Percentiles rank a stretch among this genome's conserved stretches.
phyloP scores from a whole-genome alignment of 331 rosid species.

The Quercus tomentella region DNA sequence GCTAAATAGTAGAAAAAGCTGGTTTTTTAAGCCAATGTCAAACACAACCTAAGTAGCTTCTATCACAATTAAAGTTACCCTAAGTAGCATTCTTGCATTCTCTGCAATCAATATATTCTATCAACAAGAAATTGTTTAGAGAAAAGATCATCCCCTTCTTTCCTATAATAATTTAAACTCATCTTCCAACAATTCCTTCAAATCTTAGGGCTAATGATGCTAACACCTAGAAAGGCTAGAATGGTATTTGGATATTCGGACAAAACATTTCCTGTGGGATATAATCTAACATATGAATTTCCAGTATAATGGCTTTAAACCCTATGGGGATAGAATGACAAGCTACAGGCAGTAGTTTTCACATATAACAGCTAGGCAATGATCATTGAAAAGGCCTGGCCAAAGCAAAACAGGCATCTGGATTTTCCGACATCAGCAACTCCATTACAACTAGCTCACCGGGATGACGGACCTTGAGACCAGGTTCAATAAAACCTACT shows the following conservation, averaged over 20 bases:
- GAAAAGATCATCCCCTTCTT: neutral
- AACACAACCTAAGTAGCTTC: neutral
- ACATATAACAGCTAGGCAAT: neutral
- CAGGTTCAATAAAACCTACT: slow-evolving; percentile 73
- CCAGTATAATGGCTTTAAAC: slow-evolving; percentile 6
- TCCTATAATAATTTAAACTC: too few species aligned
- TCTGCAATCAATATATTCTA: neutral
- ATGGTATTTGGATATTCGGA: slow-evolving; percentile 1
- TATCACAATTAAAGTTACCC: neutral
- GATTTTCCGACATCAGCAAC: slow-evolving; percentile 73
- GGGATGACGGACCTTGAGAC: slow-evolving; percentile 60
- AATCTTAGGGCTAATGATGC: neutral
- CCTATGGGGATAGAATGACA: neutral
- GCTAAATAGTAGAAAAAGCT: fast-evolving
- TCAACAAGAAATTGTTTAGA: neutral
- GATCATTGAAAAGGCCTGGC: slow-evolving; percentile 57
- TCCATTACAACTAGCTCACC: slow-evolving; percentile 52
- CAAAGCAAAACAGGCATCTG: slow-evolving; percentile 66
- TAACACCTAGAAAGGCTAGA: neutral
- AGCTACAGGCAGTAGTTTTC: neutral
- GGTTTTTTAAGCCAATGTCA: too few species aligned
- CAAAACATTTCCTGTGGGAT: neutral
- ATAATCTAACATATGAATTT: neutral
- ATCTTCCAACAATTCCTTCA: neutral
- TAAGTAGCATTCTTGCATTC: neutral